phyloP scores from a whole-genome alignment of 495 filamentous ascomycete species.

The Aspergillus incahuasiensis region DNA sequence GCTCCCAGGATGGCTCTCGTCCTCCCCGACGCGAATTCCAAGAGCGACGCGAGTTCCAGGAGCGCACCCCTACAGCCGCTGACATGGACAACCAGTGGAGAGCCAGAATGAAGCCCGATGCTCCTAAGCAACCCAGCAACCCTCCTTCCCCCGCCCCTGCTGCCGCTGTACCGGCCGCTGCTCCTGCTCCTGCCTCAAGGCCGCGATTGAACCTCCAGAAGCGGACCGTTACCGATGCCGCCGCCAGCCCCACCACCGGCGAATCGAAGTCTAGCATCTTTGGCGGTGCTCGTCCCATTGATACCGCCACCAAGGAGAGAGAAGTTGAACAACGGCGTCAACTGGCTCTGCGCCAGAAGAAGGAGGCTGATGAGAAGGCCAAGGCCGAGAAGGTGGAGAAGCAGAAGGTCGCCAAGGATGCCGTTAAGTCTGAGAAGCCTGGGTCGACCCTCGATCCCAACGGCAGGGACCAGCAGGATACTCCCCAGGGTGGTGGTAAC shows the following conservation, averaged over 20 bases:
- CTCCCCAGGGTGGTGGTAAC: slow-evolving; percentile 40
- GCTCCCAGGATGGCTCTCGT: slow-evolving; percentile 73
- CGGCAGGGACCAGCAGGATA: slow-evolving; percentile 41
- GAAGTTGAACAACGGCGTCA: slow-evolving; percentile 85
- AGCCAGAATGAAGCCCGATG: slow-evolving; percentile 73
- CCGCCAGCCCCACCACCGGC: slow-evolving; percentile 38
- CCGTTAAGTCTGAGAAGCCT: slow-evolving; percentile 49
- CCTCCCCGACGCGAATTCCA: slow-evolving; percentile 78
- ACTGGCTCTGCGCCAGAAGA: slow-evolving; percentile 69
- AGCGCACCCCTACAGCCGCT: slow-evolving; percentile 75
- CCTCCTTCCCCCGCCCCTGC: slow-evolving; percentile 48
- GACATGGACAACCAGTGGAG: slow-evolving; percentile 88
- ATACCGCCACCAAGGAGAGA: slow-evolving; percentile 79
- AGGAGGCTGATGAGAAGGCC: slow-evolving; percentile 82
- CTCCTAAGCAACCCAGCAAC: slow-evolving; percentile 54
- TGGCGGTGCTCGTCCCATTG: slow-evolving; percentile 83
- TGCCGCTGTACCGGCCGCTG: slow-evolving; percentile 21
- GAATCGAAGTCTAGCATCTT: slow-evolving; percentile 88
- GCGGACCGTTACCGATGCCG: slow-evolving; percentile 76
- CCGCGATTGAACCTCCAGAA: slow-evolving; percentile 82
- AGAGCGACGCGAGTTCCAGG: slow-evolving; percentile 76
- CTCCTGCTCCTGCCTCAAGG: slow-evolving; percentile 53
- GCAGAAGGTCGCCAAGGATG: slow-evolving; percentile 51
- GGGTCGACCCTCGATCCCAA: slow-evolving; percentile 44
- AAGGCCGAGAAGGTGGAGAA: slow-evolving; percentile 63